A percentile compares a stretch with the other conserved stretches of the same genome.
Evolutionary conservation across 306 rosid species (phyloP).

Genomic region (Mimosa pudica): DNA sequence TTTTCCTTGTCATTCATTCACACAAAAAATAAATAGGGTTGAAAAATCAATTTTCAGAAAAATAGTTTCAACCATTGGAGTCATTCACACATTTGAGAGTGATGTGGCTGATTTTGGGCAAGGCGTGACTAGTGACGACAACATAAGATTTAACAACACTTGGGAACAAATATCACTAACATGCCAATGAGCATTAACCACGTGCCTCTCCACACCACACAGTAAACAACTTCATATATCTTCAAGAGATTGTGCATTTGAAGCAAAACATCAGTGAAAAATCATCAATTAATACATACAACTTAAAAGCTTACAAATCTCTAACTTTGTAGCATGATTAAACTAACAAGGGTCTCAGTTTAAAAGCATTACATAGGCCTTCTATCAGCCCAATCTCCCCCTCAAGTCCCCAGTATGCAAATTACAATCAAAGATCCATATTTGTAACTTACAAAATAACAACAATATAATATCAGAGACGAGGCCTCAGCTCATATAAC

Average conservation of each 20-base stretch:
- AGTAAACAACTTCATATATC: not conserved
- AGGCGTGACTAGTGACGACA: not conserved
- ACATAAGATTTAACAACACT: not conserved
- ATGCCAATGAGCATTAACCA: not conserved
- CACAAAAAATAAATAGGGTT: not conserved
- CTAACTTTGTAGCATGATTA: conserved; percentile 3
- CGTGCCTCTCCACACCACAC: not conserved
- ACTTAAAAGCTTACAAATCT: not conserved
- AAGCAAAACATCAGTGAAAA: not conserved
- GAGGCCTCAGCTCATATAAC: conserved; percentile 43
- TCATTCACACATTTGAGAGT: no score
- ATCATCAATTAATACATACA: not conserved
- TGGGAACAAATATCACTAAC: not conserved
- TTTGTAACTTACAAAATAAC: conserved; percentile 1
- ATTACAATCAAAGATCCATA: conserved; percentile 5
- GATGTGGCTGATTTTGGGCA: not conserved
- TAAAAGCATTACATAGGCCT: not conserved
- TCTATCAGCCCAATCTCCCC: not conserved
- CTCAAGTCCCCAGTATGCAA: not conserved
- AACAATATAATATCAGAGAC: not conserved
- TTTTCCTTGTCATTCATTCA: not conserved
- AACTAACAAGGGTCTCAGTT: conserved; percentile 17
- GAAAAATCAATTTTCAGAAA: no score
- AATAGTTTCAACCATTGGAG: no score
- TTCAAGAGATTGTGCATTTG: not conserved